Base-by-base conservation (phyloP, 2,329 filamentous ascomycete species). In the Venturia asperata region DNA sequence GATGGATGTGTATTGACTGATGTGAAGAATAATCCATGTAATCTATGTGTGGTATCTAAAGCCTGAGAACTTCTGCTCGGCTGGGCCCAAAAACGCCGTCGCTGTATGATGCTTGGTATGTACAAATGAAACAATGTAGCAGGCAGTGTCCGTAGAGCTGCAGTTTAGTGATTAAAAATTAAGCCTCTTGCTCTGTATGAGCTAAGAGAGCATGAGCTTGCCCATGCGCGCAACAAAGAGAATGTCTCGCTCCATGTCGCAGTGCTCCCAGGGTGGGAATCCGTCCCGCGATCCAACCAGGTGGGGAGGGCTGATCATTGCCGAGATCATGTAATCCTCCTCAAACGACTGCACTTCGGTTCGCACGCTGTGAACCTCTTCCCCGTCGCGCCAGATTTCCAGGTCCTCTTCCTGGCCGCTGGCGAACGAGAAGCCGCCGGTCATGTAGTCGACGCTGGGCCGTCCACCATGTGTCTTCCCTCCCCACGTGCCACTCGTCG, bases 341-440 rank as follows among this genome's bases (percentile, higher is more conserved):
- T 84, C 83, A 70, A 84, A 86, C 0, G 82, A 80, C 65, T 83
- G 79, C 21, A 87, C 78, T 70, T 85, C 82, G 69, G 87, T 76
- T 61, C 79, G 75, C 24, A 86, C 83, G 68, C 85, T 80, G 5
- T 78, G 71, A 62, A 85, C 76, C 47, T 72, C 70, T 62, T 73
- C 71, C 6, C 79, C 78, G 66, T 81, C 74, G 41, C 85, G 71
- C 72, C 78, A 81, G 0, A 83, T 79, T 67, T 82, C 78, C 1
- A 83, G 77, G 37, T 81, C 79, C 15, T 75, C 76, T 1, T 68
- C 73, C 64, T 77, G 52, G 9, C 52, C 77, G 3, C 75, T 74
- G 3, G 69, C 65, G 6, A 61, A 30, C 43, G 66, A 34, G 49
- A 52, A 61, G 60, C 62, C 63, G 19, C 27, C 37, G 30, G 62